Evolutionary conservation across 2,329 filamentous ascomycete genomes (phyloP).

Genomic region (Paecilomyces sp.): DNA sequence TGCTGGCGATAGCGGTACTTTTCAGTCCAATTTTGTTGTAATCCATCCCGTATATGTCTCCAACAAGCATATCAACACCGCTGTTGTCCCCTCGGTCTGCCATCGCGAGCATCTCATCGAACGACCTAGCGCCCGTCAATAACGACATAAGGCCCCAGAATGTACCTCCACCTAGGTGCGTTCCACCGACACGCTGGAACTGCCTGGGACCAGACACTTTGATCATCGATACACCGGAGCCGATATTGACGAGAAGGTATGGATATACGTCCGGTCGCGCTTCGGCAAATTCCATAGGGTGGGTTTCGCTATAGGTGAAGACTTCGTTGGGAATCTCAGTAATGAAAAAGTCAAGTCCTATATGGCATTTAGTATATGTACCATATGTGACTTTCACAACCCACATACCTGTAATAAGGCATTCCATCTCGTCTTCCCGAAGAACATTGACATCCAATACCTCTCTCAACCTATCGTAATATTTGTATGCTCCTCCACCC

Average conservation of each 20-base stretch:
- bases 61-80: constrained; percentile 91
- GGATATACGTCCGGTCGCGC: constrained; percentile 81
- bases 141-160: constrained; percentile 92
- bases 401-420: constrained; percentile 77
- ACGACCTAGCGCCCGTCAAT: constrained; percentile 86
- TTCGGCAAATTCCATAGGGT: constrained; percentile 83
- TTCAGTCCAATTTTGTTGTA: constrained; percentile 96
- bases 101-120: constrained; percentile 93
- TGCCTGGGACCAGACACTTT: constrained; percentile 86
- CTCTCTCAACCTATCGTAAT: constrained; percentile 82
- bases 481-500: constrained; percentile 92
- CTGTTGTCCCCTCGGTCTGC: constrained; percentile 88
- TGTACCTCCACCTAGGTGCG: constrained; percentile 91
- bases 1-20: constrained; percentile 89
- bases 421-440: constrained; percentile 97
- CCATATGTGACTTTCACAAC: not conserved
- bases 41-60: constrained; percentile 94
- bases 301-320: constrained; percentile 87
- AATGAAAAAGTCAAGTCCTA: constrained; percentile 96
- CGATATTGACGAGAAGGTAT: constrained; percentile 96
- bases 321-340: constrained; percentile 95
- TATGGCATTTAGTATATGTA: constrained; percentile 1
- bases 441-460: constrained; percentile 80
- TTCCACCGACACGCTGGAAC: constrained; percentile 87
- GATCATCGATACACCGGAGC: constrained; percentile 92